Evolutionary conservation across 2,329 filamentous ascomycete species (phyloP).

Genomic region (Stagonosporopsis cucurbitacearum): DNA sequence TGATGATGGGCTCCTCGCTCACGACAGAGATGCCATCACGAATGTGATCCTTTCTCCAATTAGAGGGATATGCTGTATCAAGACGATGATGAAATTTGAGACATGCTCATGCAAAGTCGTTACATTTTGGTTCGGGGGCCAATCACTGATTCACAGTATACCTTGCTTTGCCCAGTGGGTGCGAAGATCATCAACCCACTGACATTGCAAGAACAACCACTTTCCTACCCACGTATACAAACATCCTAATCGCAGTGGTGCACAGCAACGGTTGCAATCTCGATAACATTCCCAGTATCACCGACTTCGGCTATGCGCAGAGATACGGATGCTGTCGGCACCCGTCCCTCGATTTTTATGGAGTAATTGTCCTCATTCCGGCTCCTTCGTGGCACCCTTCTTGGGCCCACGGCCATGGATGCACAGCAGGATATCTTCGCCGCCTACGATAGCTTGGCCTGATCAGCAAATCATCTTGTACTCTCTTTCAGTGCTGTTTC

Average conservation of each 20-base stretch:
- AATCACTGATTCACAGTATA: neutral
- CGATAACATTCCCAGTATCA: slow-evolving; percentile 13
- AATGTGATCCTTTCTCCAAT: neutral
- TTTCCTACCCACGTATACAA: slow-evolving; percentile 3
- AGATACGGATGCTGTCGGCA: slow-evolving; percentile 11
- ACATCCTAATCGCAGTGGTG: neutral
- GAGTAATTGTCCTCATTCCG: slow-evolving; percentile 16
- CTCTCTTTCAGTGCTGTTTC: slow-evolving; percentile 7
- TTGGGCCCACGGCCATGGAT: slow-evolving; percentile 13
- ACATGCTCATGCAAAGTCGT: neutral
- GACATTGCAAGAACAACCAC: neutral
- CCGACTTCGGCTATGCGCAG: slow-evolving; percentile 4
- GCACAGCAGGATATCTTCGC: slow-evolving; percentile 4
- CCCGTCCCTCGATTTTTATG: slow-evolving; percentile 5
- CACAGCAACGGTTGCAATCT: slow-evolving; percentile 16
- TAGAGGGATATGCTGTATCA: slow-evolving; percentile 1
- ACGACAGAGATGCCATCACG: neutral
- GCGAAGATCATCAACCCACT: neutral
- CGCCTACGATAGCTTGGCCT: neutral
- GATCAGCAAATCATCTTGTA: slow-evolving; percentile 6
- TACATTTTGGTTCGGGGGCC: neutral
- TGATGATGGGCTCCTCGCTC: neutral
- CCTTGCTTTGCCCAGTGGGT: neutral
- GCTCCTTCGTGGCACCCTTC: slow-evolving; percentile 17
- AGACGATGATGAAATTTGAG: neutral